Evolutionary conservation across 352 stramenopile genomes (phyloP).

Genomic region (Phytophthora megakarya): DNA sequence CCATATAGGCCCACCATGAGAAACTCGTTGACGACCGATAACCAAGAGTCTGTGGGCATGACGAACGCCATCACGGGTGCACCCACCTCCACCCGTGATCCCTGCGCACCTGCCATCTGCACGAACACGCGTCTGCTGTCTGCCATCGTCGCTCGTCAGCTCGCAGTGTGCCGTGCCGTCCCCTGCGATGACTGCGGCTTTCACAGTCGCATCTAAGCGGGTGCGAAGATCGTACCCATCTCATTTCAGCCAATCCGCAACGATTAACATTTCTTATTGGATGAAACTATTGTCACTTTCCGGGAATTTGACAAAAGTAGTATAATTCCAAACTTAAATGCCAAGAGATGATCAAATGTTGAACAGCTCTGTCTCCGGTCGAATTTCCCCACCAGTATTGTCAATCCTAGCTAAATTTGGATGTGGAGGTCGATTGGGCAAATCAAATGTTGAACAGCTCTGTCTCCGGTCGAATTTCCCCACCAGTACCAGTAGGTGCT

Average conservation of each 20-base stretch:
- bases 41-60: slow-evolving; percentile 62
- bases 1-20: slow-evolving; percentile 58
- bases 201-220: slow-evolving; percentile 26
- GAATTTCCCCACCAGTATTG: too few species aligned
- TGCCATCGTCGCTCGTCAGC: slow-evolving; percentile 42
- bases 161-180: slow-evolving; percentile 19
- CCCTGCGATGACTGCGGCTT: slow-evolving; percentile 7
- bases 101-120: slow-evolving; percentile 49
- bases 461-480: too few species aligned
- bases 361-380: too few species aligned
- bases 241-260: slow-evolving; percentile 5
- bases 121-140: slow-evolving; percentile 73
- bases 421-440: too few species aligned
- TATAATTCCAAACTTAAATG: too few species aligned
- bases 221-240: slow-evolving; percentile 19
- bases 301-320: too few species aligned
- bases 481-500: too few species aligned
- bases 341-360: too few species aligned
- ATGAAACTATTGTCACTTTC: too few species aligned
- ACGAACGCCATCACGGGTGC: slow-evolving; percentile 70
- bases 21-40: slow-evolving; percentile 75
- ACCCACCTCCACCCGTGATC: slow-evolving; percentile 24
- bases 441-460: too few species aligned
- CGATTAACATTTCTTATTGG: background rate
- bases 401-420: too few species aligned